These are phyloP conservation scores for Prototheca cutis DNA, from an alignment of 163 green algal species.

Conservation along the genomic window DNA sequence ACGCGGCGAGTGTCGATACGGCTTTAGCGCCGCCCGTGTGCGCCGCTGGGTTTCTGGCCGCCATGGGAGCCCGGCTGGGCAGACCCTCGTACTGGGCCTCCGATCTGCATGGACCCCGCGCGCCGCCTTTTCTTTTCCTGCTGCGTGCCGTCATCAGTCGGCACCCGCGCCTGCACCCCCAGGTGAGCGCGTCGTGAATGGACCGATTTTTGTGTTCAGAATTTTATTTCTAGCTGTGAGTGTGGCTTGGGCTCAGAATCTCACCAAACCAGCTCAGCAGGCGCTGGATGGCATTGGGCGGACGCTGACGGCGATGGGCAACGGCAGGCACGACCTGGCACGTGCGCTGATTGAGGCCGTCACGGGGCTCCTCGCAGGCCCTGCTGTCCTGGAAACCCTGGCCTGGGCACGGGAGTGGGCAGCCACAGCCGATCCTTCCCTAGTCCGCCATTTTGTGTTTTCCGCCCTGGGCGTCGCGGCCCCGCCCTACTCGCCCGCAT, in stretches of 20 bases:
- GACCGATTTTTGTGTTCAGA: too few species aligned
- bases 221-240: too few species aligned
- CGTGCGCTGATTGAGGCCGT: constrained; percentile 24
- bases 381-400: constrained; percentile 23
- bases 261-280: too few species aligned
- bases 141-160: constrained; percentile 21
- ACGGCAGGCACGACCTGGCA: constrained; percentile 27
- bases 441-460: constrained; percentile 53
- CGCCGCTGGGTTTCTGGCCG: constrained; percentile 28
- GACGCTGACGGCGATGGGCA: constrained; percentile 31
- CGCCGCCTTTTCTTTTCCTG: constrained; percentile 27
- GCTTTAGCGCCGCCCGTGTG: constrained; percentile 14
- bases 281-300: background rate
- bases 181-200: too few species aligned
- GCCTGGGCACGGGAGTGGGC: constrained; percentile 34
- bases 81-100: constrained; percentile 27
- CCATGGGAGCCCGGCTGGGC: constrained; percentile 15
- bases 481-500: constrained; percentile 48
- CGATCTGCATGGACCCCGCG: constrained; percentile 18
- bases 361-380: constrained; percentile 14
- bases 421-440: constrained; percentile 35
- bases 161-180: constrained; percentile 26
- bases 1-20: constrained; percentile 9
- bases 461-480: constrained; percentile 33
- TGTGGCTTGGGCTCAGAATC: too few species aligned